These are phyloP conservation scores for Skeletonema tropicum DNA, from an alignment of 108 stramenopile species.

Conservation along the genomic window DNA sequence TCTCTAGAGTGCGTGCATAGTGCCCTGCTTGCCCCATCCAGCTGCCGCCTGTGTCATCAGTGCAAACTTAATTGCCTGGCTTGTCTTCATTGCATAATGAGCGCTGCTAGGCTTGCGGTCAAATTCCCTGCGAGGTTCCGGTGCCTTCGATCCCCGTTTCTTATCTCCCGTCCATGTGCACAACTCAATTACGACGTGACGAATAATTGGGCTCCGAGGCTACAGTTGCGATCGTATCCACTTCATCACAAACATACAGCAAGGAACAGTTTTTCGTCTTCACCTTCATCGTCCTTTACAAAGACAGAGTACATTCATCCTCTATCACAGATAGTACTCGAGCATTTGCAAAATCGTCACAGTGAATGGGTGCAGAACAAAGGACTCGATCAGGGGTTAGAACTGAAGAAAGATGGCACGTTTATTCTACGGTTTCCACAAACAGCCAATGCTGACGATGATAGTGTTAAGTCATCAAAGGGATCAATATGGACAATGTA, in stretches of 20 bases:
- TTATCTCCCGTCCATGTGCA: neutral
- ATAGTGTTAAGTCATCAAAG: neutral
- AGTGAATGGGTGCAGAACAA: conserved; percentile 55
- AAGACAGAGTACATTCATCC: conserved; percentile 74
- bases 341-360: conserved; percentile 70
- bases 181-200: neutral
- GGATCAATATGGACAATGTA: conserved; percentile 69
- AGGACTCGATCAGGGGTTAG: conserved; percentile 57
- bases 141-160: neutral
- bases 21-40: too few species aligned
- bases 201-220: neutral
- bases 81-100: neutral
- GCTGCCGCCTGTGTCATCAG: too few species aligned
- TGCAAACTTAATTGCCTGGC: neutral
- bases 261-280: conserved; percentile 1
- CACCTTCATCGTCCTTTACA: conserved; percentile 12
- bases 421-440: conserved; percentile 67
- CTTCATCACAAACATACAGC: neutral
- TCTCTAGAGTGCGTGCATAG: too few species aligned
- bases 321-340: conserved; percentile 76
- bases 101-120: neutral
- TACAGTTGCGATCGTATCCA: neutral
- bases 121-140: neutral
- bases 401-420: conserved; percentile 72
- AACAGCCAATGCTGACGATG: neutral